A percentile compares a stretch with the other conserved stretches of the same genome.
Evolutionary conservation across 106 monocot genomes (phyloP).

Genomic region (Narthecium ossifragum): DNA sequence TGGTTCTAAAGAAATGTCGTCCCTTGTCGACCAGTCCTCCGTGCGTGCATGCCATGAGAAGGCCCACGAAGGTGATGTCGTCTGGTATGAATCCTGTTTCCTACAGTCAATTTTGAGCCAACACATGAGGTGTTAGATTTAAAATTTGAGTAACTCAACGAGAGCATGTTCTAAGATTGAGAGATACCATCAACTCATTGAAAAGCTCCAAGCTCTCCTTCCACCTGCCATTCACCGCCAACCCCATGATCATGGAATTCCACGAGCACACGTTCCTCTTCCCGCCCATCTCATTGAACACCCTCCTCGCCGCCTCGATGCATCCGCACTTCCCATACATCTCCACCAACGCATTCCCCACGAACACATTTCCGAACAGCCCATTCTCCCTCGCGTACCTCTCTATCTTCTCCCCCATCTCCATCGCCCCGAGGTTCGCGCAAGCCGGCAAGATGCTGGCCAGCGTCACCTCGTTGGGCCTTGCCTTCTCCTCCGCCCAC

Average conservation of each 20-base stretch:
- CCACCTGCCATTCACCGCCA: slow-evolving; percentile 62
- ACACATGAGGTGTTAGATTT: neutral
- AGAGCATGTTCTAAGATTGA: neutral
- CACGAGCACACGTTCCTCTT: slow-evolving; percentile 59
- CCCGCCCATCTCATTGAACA: slow-evolving; percentile 52
- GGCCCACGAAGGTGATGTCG: slow-evolving; percentile 61
- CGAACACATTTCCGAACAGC: slow-evolving; percentile 40
- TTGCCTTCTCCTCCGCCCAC: slow-evolving; percentile 32
- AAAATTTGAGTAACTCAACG: neutral
- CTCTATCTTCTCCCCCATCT: slow-evolving; percentile 55
- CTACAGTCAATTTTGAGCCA: slow-evolving; percentile 15
- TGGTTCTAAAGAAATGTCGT: slow-evolving; percentile 24
- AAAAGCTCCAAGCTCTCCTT: slow-evolving; percentile 50
- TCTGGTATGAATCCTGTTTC: slow-evolving; percentile 35
- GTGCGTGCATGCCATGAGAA: slow-evolving; percentile 72
- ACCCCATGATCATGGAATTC: slow-evolving; percentile 80
- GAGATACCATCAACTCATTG: slow-evolving; percentile 39
- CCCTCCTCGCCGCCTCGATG: slow-evolving; percentile 26
- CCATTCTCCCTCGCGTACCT: slow-evolving; percentile 39
- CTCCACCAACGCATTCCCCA: slow-evolving; percentile 62
- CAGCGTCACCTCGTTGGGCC: slow-evolving; percentile 69
- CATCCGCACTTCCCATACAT: slow-evolving; percentile 78
- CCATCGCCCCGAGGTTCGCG: slow-evolving; percentile 49
- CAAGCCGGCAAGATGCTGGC: slow-evolving; percentile 68
- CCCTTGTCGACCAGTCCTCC: slow-evolving; percentile 59